Percentiles rank a stretch among this genome's conserved stretches.
These are phyloP conservation scores for Leishmania major DNA, from an alignment of 208 protist genomes.

Conservation along the genomic window DNA sequence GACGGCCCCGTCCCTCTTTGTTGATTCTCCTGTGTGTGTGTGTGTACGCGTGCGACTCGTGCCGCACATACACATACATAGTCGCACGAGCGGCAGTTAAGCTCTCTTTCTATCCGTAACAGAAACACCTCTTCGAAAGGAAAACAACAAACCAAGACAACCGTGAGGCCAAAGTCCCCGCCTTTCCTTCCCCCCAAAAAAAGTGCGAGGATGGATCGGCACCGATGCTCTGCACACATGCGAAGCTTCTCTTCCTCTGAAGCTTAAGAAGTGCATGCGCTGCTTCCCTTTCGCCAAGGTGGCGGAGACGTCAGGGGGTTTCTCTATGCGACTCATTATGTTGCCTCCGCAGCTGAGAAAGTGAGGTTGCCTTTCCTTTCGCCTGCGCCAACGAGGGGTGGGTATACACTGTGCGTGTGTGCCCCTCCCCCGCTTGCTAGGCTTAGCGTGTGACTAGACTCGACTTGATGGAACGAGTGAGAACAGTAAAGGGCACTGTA, in stretches of 20 bases:
- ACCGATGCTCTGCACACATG: neutral
- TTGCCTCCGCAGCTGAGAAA: neutral
- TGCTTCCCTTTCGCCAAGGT: neutral
- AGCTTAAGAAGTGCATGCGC: neutral
- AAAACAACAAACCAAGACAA: neutral
- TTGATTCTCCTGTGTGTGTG: neutral
- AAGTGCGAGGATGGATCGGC: neutral
- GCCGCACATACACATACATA: neutral
- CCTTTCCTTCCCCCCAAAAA: too few species aligned
- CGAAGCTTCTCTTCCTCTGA: neutral
- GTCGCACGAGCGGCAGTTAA: neutral
- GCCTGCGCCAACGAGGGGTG: neutral
- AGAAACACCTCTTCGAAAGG: neutral
- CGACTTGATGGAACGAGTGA: neutral
- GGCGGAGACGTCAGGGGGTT: neutral
- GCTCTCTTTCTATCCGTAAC: neutral
- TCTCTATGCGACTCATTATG: neutral
- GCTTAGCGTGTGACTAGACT: neutral
- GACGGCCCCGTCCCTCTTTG: neutral
- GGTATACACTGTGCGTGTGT: neutral
- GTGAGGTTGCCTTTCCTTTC: neutral
- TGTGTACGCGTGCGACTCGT: neutral
- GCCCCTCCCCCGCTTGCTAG: neutral
- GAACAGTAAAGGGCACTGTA: neutral
- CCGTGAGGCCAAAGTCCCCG: neutral